Base-by-base conservation (phyloP, 2,329 filamentous ascomycete genomes). In the Coniella lustricola region DNA sequence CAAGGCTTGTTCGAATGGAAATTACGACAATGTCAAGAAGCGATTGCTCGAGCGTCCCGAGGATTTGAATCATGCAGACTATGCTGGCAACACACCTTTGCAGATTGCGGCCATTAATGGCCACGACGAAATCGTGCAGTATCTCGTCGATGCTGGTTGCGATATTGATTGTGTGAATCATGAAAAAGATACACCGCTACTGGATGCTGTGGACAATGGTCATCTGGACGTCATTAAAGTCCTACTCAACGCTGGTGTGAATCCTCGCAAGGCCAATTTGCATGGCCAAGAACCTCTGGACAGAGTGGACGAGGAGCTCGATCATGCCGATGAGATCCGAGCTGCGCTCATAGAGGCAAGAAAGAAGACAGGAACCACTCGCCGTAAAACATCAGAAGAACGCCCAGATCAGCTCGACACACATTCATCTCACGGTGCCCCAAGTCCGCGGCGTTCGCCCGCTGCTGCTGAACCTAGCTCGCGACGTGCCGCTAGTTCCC, bases 141-240 rank as follows among this genome's bases (percentile, higher is more conserved):
- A 95, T 46, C 71, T 98, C 34, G 82, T 98, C 53, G 80, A 87
- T 8, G 84, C 88, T 54, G 87, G 88, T 31, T 95, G 90, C 66
- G 85, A 87, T 48, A 76, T 93, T 39, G 87, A 96, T 60, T 91
- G 78, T 59, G 72, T 83, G 50, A 83, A 85, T 59, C 83, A 88
- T 59, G 85, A 90, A 58, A 89, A 88, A 60, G 93, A 98, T 60
- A 97, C 93, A 0, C 93, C 93, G 22, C 76, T 98, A 32, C 84
- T 98, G 46, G 93, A 98, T 70, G 93, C 93, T 4, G 90, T 97
- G 22, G 93, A 97, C 58, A 98, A 98, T 60, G 88, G 88, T 1
- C 90, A 98, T 62, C 64, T 95, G 7, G 87, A 86, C 16, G 91
- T 97, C 3, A 87, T 98, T 36, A 87, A 82, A 59, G 73, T 95